Evolutionary conservation across 805 yeast species (phyloP).

Genomic region (Metschnikowia dekortorum): DNA sequence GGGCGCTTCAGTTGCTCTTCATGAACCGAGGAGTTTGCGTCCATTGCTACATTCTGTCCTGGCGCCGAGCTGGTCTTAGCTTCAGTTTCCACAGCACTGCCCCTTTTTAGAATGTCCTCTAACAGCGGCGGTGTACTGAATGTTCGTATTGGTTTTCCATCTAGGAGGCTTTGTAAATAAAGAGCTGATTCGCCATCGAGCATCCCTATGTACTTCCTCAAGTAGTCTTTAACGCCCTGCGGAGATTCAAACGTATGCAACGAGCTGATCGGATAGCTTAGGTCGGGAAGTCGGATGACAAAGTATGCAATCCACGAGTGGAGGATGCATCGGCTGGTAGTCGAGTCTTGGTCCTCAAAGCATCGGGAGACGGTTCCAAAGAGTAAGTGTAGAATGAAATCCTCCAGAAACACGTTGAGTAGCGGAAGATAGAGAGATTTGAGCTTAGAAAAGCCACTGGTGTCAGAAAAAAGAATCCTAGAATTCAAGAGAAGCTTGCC

Average conservation of each 20-base stretch:
- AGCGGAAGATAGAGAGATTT: constrained; percentile 1
- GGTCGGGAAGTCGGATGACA: not conserved
- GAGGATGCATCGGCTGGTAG: not conserved
- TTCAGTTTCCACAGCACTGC: not conserved
- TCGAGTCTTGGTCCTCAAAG: not conserved
- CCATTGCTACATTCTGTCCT: not conserved
- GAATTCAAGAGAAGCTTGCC: constrained; percentile 2
- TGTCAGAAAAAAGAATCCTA: constrained; percentile 2
- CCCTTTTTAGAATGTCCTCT: constrained; percentile 3
- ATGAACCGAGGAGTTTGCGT: not conserved
- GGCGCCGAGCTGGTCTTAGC: not conserved
- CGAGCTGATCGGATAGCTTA: constrained; percentile 5
- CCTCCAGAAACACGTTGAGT: constrained; percentile 1
- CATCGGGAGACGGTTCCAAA: not conserved
- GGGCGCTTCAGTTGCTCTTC: not conserved
- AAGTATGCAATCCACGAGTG: constrained; percentile 1
- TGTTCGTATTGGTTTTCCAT: not conserved
- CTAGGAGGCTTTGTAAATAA: not conserved
- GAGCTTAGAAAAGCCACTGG: not conserved
- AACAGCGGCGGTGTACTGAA: constrained; percentile 9
- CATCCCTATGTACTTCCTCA: not conserved
- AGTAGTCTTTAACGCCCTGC: not conserved
- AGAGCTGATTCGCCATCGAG: not conserved
- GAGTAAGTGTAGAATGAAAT: not conserved
- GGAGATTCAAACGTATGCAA: constrained; percentile 1